Evolutionary conservation across 768 basidiomycete genomes (phyloP), one percentile per base, ranked within the genome.

Genomic region (Paxillus involutus): DNA sequence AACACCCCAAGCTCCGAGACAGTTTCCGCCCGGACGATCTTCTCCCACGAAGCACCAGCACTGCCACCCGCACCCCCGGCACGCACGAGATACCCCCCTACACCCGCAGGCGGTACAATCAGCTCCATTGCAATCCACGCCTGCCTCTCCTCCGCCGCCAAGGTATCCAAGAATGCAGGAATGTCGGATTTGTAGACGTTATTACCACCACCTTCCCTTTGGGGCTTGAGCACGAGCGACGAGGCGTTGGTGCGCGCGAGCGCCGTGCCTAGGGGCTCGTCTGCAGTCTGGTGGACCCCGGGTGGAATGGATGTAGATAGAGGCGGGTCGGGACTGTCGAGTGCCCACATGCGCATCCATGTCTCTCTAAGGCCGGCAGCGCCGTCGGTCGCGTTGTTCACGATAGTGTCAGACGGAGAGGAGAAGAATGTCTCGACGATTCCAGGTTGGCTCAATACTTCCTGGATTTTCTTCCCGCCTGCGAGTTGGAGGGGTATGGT

Each of bases 71-170:
- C 41, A 3, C 63, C 65, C 1, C 88, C 88, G 7, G 91, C 84
- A 33, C 89, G 83, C 19, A 97, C 78, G 40, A 99, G 81, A 67
- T 89, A 87, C 57, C 88, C 90, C 7, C 81, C 77, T 13, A 83
- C 62, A 3, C 82, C 81, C 29, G 76, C 67, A 0, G 95, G 95
- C 1, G 94, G 86, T 17, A 76, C 73, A 57, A 99, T 99, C 61
- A 98, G 74, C 56, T 89, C 86, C 96, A 98, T 98, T 32, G 95
- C 89, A 50, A 98, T 94, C 91, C 96, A 99, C 2, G 90, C 94
- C 58, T 83, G 79, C 8, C 86, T 80, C 63, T 91, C 89, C 49
- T 75, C 64, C 2, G 62, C 68, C 0, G 80, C 80, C 3, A 98
- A 75, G 6, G 63, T 63, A 13, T 86, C 82, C 3, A 99, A 74